A percentile compares a stretch with the other conserved stretches of the same genome.
phyloP scores from a whole-genome alignment of 2,329 filamentous ascomycete genomes.

The Aspergillus quadrilineatus region DNA sequence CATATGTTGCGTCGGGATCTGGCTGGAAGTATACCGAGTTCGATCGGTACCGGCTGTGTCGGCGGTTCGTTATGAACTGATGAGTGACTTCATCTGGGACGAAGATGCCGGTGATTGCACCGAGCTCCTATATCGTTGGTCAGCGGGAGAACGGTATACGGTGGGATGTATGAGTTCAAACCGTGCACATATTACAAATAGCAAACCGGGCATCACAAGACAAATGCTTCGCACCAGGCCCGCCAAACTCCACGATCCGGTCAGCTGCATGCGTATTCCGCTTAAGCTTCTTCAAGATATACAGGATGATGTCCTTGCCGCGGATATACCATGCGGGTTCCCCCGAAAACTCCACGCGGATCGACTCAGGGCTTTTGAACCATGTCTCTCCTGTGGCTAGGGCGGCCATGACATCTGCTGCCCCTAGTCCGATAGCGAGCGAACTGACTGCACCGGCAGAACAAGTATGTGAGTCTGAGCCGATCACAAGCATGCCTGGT shows the following conservation, averaged over 20 bases:
- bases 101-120: background rate
- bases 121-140: background rate
- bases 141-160: too few species aligned
- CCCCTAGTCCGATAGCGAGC: background rate
- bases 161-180: too few species aligned
- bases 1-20: background rate
- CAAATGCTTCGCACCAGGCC: background rate
- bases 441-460: background rate
- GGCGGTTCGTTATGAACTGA: background rate
- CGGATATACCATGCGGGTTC: background rate
- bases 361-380: background rate
- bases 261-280: background rate
- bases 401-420: background rate
- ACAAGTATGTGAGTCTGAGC: background rate
- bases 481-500: background rate
- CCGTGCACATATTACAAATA: background rate
- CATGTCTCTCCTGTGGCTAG: constrained; percentile 1
- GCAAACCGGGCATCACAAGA: constrained; percentile 2
- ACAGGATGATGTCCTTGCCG: constrained; percentile 1
- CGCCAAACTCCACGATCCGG: background rate
- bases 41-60: background rate
- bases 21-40: background rate
- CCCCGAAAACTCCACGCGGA: background rate
- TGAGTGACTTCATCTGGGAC: background rate
- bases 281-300: background rate